Evolutionary conservation across 1,139 yeast species (phyloP), one percentile per base, ranked within the genome.

Genomic region (Kodamaea anthophila): DNA sequence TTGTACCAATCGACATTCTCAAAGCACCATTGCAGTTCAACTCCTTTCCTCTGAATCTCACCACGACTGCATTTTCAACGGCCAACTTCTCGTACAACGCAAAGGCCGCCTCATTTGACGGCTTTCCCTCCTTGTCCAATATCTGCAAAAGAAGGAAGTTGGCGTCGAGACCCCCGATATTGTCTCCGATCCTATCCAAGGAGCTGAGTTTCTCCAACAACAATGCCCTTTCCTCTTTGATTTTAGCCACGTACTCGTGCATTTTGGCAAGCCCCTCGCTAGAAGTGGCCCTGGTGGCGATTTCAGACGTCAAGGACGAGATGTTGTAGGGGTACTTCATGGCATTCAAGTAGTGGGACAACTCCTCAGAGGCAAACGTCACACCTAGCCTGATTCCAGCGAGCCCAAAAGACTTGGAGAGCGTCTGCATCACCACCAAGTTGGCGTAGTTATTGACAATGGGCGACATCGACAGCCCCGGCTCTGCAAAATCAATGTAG

Each of bases 271-370:
- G 53, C 10, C 87, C 85, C 8, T 63, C 69, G 2, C 61, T 48
- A 5, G 72, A 60, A 4, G 91, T 70, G 1, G 96, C 93, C 40
- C 91, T 71, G 15, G 67, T 41, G 0, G 95, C 97, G 25, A 86
- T 64, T 31, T 71, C 72, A 3, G 96, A 66, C 0, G 97, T 80
- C 39, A 84, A 65, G 5, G 88, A 74, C 7, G 96, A 84, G 31
- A 91, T 84, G 53, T 91, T 93, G 58, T 91, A 93, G 1, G 98
- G 98, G 24, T 94, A 95, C 51, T 88, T 91, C 81, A 91, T 78
- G 16, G 94, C 75, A 53, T 93, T 91, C 45, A 91, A 62, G 32
- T 82, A 70, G 11, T 56, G 49, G 0, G 95, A 71, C 31, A 91
- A 64, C 33, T 71, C 73, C 9, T 64, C 58, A 10, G 71, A 64